Base-by-base conservation (phyloP, 768 basidiomycete genomes). In the Leccinum truebloodii region DNA sequence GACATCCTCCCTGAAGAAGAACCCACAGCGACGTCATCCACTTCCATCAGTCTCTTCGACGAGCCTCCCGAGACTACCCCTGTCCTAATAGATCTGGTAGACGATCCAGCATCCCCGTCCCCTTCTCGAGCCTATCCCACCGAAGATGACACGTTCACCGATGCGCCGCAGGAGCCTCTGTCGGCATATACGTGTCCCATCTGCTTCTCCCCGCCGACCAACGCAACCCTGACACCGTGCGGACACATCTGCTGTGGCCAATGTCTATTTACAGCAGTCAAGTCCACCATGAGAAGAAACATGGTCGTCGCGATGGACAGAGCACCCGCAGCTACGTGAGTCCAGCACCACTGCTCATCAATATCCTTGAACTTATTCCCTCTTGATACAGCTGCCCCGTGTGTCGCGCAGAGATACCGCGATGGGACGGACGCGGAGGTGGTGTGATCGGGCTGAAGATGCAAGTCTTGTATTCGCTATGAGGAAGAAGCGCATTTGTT, bases 201-300 rank as follows among this genome's bases (percentile, higher is more conserved):
- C 61, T 92, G 91, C 69, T 90, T 91, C 78, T 86, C 79, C 44
- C 82, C 88, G 0, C 90, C 90, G 1, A 84, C 84, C 1, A 86
- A 89, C 61, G 88, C 91, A 5, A 88, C 89, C 1, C 70, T 93
- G 51, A 92, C 90, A 0, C 89, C 88, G 0, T 93, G 91, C 64
- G 91, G 91, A 0, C 91, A 93, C 64, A 80, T 93, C 41, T 85
- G 86, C 62, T 92, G 91, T 64, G 90, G 89, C 1, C 75, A 81
- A 5, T 93, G 91, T 72, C 80, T 92, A 5, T 92, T 90, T 62
- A 84, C 82, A 3, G 86, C 90, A 0, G 82, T 92, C 46, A 86
- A 86, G 65, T 82, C 86, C 2, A 83, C 85, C 12, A 71, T 86
- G 56, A 76, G 83, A 60, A 81, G 88, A 20, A 77, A 75, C 71